Evolutionary conservation across 2,329 filamentous ascomycete species (phyloP).

Genomic region (Orbilia blumenaviensis): DNA sequence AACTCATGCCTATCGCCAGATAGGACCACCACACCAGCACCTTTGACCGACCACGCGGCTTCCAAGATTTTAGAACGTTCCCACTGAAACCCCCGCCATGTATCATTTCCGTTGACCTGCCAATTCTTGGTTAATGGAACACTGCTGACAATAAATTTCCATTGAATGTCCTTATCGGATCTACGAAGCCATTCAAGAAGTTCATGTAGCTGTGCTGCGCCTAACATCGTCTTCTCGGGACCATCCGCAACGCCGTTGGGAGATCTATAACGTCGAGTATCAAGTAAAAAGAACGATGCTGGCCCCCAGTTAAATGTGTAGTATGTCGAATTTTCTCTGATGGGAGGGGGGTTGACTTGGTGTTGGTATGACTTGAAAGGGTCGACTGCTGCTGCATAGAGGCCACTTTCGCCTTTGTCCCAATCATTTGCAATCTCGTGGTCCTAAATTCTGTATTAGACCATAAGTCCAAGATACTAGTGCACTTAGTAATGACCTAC

Average conservation of each 20-base stretch:
- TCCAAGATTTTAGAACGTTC: constrained; percentile 83
- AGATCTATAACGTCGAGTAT: constrained; percentile 79
- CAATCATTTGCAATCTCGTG: constrained; percentile 97
- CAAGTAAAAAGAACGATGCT: constrained; percentile 91
- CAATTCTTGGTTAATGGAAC: constrained; percentile 98
- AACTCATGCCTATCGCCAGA: constrained; percentile 98
- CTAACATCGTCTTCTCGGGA: constrained; percentile 84
- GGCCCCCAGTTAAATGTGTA: constrained; percentile 90
- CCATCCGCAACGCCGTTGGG: constrained; percentile 70
- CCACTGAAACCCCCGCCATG: constrained; percentile 88
- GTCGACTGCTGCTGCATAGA: constrained; percentile 81
- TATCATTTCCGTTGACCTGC: constrained; percentile 80
- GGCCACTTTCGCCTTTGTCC: constrained; percentile 80
- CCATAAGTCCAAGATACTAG: background rate
- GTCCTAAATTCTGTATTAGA: constrained; percentile 64
- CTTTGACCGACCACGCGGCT: constrained; percentile 84
- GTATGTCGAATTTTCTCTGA: constrained; percentile 76
- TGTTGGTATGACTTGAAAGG: constrained; percentile 89
- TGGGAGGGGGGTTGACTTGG: constrained; percentile 79
- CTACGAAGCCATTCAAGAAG: constrained; percentile 80
- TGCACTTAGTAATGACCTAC: background rate
- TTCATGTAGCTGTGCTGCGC: constrained; percentile 78
- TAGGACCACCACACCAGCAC: constrained; percentile 81
- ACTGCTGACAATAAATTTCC: constrained; percentile 91
- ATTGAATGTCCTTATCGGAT: constrained; percentile 75